Conservation (phyloP, 257 asterid genomes). For the Thymus quinquecostatus region DNA sequence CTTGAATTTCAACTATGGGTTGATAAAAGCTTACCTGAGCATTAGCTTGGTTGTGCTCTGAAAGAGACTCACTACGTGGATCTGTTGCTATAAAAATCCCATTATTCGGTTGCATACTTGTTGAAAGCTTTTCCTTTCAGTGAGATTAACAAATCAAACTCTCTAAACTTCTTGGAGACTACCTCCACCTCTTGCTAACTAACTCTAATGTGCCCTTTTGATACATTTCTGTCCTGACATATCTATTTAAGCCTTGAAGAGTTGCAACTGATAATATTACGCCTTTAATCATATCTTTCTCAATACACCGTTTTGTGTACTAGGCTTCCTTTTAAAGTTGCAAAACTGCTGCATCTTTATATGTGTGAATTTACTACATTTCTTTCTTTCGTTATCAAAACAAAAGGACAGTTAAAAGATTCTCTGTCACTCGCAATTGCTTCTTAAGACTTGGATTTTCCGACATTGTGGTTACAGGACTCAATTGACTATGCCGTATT, state of each 20-base stretch:
- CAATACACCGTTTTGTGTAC: neutral
- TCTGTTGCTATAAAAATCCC: neutral
- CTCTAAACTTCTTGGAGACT: neutral
- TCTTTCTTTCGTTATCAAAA: slow-evolving; percentile 10
- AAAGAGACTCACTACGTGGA: neutral
- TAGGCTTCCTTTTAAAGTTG: neutral
- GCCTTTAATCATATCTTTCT: slow-evolving; percentile 8
- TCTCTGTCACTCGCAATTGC: slow-evolving; percentile 6
- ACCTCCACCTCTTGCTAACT: neutral
- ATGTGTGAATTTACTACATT: neutral
- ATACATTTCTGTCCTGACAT: neutral
- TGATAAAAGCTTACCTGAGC: neutral
- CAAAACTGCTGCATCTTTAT: neutral
- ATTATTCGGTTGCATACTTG: neutral
- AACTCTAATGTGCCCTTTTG: neutral
- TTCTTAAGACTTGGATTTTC: slow-evolving; percentile 7
- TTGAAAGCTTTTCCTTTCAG: neutral
- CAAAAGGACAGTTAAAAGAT: neutral
- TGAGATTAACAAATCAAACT: slow-evolving; percentile 5
- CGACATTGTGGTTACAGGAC: slow-evolving; percentile 52
- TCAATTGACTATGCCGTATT: slow-evolving; percentile 80
- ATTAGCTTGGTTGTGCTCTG: neutral
- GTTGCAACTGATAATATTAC: slow-evolving; percentile 5
- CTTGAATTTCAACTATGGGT: neutral
- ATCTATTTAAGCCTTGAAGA: slow-evolving; percentile 17